phyloP scores from a whole-genome alignment of 805 yeast species.

The Cyberlindnera suaveolens region DNA sequence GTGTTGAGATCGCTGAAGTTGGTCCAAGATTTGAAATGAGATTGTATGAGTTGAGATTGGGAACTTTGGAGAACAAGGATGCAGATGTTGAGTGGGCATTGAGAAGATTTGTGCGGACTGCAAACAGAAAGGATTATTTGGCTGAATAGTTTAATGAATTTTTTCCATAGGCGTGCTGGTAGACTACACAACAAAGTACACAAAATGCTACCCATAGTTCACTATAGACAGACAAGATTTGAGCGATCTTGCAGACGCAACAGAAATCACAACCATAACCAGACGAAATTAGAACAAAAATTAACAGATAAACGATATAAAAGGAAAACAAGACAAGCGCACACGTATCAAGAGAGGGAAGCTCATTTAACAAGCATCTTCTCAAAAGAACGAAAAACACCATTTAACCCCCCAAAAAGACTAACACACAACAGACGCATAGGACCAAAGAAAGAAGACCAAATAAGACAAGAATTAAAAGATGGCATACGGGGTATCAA shows the following conservation, averaged over 20 bases:
- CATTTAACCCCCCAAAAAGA: not conserved
- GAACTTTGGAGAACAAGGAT: conserved; percentile 90
- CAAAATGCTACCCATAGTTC: not conserved
- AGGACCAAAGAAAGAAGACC: not conserved
- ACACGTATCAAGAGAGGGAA: not conserved
- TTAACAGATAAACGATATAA: not conserved
- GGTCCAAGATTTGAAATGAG: conserved; percentile 99
- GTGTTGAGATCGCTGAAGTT: conserved; percentile 88
- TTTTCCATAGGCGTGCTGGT: too few relatives aligned
- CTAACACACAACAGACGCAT: not conserved
- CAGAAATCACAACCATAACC: not conserved
- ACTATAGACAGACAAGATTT: not conserved
- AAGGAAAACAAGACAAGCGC: not conserved
- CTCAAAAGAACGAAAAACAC: not conserved
- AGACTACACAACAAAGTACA: not conserved
- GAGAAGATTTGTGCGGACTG: conserved; percentile 90
- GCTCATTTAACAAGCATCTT: too few relatives aligned
- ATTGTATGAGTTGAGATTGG: conserved; percentile 78
- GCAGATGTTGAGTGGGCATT: conserved; percentile 98
- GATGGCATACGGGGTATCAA: not conserved
- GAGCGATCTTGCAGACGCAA: not conserved
- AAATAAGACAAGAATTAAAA: not conserved
- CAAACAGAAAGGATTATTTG: conserved; percentile 87
- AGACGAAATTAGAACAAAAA: too few relatives aligned
- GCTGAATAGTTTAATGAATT: conserved; percentile 11